These are phyloP conservation scores for Venturia oleaginea DNA, from an alignment of 2,329 filamentous ascomycete genomes.

Conservation along the genomic window DNA sequence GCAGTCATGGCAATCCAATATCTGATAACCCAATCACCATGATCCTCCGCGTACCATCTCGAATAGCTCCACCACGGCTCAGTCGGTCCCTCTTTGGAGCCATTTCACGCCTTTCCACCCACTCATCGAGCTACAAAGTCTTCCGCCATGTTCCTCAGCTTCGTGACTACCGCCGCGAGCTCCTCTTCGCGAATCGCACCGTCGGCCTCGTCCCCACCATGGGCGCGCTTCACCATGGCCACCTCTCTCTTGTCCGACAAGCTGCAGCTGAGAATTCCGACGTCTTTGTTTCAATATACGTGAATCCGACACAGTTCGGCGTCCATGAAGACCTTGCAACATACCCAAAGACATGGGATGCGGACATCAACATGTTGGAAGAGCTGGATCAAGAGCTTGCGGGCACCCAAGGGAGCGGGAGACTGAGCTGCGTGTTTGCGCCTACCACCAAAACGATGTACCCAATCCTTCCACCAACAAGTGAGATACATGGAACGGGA, in stretches of 20 bases:
- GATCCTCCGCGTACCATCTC: background rate
- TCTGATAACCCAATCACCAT: background rate
- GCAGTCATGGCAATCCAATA: background rate
- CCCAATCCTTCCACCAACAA: conserved; percentile 64
- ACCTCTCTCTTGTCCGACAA: conserved; percentile 74
- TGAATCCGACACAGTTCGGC: conserved; percentile 96
- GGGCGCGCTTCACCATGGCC: conserved; percentile 91
- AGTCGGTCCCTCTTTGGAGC: background rate
- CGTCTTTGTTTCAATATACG: conserved; percentile 85
- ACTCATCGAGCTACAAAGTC: conserved; percentile 45
- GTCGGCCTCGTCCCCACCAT: conserved; percentile 93
- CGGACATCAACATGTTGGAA: conserved; percentile 60
- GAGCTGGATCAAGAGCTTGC: conserved; percentile 64
- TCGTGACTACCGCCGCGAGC: conserved; percentile 58
- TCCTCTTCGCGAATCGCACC: conserved; percentile 54
- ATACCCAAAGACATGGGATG: conserved; percentile 84
- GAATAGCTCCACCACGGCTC: background rate
- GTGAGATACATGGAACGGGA: conserved; percentile 66
- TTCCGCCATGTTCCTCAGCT: conserved; percentile 68
- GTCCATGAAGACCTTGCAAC: conserved; percentile 75
- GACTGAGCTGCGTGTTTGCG: conserved; percentile 75
- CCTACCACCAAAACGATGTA: conserved; percentile 81
- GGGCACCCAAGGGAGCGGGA: conserved; percentile 39
- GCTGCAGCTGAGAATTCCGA: conserved; percentile 78
- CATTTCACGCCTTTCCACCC: background rate